These are phyloP conservation scores for Avicennia marina DNA, from an alignment of 257 asterid species.

Conservation along the genomic window DNA sequence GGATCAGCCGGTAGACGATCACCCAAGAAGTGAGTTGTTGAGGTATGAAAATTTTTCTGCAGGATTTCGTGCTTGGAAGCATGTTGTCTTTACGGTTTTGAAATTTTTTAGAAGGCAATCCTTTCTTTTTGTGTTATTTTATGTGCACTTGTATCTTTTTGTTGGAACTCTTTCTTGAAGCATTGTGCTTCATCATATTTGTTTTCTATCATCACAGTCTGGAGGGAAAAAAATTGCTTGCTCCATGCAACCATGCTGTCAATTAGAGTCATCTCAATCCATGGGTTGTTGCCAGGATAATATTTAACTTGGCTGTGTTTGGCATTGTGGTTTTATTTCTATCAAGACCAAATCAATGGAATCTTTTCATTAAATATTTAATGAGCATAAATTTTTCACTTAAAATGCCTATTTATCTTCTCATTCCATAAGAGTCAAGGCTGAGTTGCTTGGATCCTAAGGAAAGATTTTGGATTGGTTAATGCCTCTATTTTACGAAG, in stretches of 20 bases:
- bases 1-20: conserved; percentile 56
- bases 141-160: conserved; percentile 2
- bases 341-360: background rate
- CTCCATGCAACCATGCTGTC: conserved; percentile 5
- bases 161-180: conserved; percentile 9
- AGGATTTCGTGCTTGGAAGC: conserved; percentile 2
- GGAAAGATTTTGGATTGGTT: background rate
- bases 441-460: background rate
- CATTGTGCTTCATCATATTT: background rate
- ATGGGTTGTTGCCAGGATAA: conserved; percentile 9
- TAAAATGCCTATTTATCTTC: conserved; percentile 4
- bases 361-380: background rate
- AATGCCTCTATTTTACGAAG: background rate
- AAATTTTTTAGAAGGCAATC: background rate
- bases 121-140: background rate
- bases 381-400: background rate
- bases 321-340: background rate
- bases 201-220: background rate
- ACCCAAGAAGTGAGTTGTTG: conserved; percentile 36
- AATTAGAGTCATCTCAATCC: background rate
- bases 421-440: background rate
- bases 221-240: background rate
- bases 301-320: background rate
- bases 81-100: conserved; percentile 16
- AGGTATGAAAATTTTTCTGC: conserved; percentile 30